Evolutionary conservation across 2,329 filamentous ascomycete genomes (phyloP).

Genomic region (Daldinia sp.): DNA sequence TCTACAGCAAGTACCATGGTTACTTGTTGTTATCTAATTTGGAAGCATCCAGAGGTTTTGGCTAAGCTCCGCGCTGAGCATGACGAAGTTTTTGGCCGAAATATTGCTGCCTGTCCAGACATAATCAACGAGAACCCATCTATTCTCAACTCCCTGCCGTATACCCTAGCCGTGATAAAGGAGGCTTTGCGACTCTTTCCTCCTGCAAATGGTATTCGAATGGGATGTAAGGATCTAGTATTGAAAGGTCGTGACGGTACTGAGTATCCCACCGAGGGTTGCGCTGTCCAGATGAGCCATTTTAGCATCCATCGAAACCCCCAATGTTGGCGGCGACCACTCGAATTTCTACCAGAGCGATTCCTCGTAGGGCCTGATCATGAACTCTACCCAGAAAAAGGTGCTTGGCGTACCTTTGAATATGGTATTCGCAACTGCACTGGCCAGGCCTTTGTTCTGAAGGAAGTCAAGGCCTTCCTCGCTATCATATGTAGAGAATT

Average conservation of each 20-base stretch:
- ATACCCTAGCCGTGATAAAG: constrained; percentile 66
- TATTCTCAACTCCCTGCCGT: constrained; percentile 64
- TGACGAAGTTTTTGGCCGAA: constrained; percentile 62
- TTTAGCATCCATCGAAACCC: constrained; percentile 56
- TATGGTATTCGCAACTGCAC: constrained; percentile 67
- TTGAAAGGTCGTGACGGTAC: constrained; percentile 58
- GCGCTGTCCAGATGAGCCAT: constrained; percentile 58
- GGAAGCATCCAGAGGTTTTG: constrained; percentile 49
- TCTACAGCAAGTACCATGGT: constrained; percentile 54
- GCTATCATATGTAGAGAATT: constrained; percentile 48
- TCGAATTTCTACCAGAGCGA: constrained; percentile 63
- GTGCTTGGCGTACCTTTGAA: constrained; percentile 68
- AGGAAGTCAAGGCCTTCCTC: constrained; percentile 48
- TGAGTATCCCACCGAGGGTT: constrained; percentile 59
- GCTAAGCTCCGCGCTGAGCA: constrained; percentile 58
- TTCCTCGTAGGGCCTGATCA: constrained; percentile 56
- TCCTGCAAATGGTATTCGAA: constrained; percentile 60
- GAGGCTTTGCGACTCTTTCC: constrained; percentile 67
- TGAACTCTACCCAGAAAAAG: constrained; percentile 54
- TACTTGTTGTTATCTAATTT: constrained; percentile 50
- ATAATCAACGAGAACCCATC: constrained; percentile 58
- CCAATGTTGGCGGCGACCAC: constrained; percentile 57
- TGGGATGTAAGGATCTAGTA: constrained; percentile 54
- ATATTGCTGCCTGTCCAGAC: constrained; percentile 54
- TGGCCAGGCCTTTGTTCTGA: constrained; percentile 59